These are phyloP conservation scores for Polytrichum commune DNA, from an alignment of 225 moss, liverwort and hornwort species.

Conservation along the genomic window DNA sequence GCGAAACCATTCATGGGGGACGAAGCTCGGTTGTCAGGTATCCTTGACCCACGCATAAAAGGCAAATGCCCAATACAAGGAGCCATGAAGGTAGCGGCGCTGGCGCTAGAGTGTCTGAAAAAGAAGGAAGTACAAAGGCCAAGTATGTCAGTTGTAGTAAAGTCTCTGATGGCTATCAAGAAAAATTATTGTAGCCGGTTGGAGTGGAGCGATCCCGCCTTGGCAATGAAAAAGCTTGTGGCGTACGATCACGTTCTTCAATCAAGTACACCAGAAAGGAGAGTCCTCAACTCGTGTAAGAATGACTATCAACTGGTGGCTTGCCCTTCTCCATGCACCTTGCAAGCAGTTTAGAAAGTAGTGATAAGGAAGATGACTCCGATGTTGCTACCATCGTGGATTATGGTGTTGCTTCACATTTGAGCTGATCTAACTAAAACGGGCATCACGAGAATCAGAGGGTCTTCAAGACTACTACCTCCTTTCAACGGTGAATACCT, in stretches of 20 bases:
- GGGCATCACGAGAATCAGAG: too few species aligned
- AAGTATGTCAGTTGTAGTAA: slow-evolving; percentile 28
- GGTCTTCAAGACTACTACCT: too few species aligned
- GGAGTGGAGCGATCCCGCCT: background rate
- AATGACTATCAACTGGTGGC: too few species aligned
- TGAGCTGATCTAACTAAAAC: too few species aligned
- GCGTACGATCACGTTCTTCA: too few species aligned
- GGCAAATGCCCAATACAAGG: slow-evolving; percentile 17
- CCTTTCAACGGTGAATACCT: too few species aligned
- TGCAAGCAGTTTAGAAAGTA: background rate
- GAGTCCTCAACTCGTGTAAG: too few species aligned
- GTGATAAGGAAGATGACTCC: background rate
- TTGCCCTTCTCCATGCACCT: background rate
- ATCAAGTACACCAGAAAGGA: too few species aligned
- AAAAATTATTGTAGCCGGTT: slow-evolving; percentile 8
- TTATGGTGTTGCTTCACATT: too few species aligned
- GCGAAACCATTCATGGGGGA: slow-evolving; percentile 27
- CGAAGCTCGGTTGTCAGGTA: slow-evolving; percentile 20
- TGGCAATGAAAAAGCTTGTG: too few species aligned
- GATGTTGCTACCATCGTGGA: too few species aligned
- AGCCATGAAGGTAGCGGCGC: slow-evolving; percentile 25
- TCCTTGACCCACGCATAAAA: slow-evolving; percentile 40
- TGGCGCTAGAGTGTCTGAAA: slow-evolving; percentile 30
- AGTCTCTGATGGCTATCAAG: slow-evolving; percentile 30
- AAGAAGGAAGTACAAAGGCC: slow-evolving; percentile 27